These are phyloP conservation scores for Annona cherimola DNA, from an alignment of 164 flowering plant genomes.

Conservation along the genomic window DNA sequence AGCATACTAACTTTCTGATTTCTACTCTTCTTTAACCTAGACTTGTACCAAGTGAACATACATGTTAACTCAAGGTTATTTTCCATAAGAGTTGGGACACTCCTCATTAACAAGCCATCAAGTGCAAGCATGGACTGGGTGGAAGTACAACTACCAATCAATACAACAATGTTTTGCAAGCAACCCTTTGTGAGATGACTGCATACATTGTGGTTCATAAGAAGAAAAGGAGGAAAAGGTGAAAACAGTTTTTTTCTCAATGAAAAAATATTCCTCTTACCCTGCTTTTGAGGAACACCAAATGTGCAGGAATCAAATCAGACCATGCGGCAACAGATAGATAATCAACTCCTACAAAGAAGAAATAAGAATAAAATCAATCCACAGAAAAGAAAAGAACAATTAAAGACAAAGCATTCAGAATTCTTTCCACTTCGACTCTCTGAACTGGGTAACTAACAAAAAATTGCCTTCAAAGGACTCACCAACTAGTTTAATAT, in stretches of 20 bases:
- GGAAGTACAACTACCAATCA: too few relatives aligned
- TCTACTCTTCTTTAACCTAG: too few relatives aligned
- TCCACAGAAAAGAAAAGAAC: neutral
- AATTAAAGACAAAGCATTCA: neutral
- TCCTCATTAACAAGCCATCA: too few relatives aligned
- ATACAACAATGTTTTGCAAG: too few relatives aligned
- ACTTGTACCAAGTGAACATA: too few relatives aligned
- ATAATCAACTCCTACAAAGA: constrained; percentile 79
- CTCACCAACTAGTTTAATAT: constrained; percentile 93
- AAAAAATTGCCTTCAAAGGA: neutral
- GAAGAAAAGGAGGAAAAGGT: too few relatives aligned
- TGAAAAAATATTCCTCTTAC: constrained; percentile 30
- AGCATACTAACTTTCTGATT: too few relatives aligned
- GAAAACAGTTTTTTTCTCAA: neutral
- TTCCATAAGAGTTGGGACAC: too few relatives aligned
- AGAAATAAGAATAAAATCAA: neutral
- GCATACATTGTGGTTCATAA: too few relatives aligned
- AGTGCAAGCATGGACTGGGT: too few relatives aligned
- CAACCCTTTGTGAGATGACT: too few relatives aligned
- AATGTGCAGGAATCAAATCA: constrained; percentile 74
- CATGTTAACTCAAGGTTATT: too few relatives aligned
- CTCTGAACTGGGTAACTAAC: neutral
- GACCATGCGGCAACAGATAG: constrained; percentile 81
- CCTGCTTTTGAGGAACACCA: constrained; percentile 57
- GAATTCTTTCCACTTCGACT: neutral